Base-by-base conservation (phyloP, 441 rosid species). In the Omphalea diandra region DNA sequence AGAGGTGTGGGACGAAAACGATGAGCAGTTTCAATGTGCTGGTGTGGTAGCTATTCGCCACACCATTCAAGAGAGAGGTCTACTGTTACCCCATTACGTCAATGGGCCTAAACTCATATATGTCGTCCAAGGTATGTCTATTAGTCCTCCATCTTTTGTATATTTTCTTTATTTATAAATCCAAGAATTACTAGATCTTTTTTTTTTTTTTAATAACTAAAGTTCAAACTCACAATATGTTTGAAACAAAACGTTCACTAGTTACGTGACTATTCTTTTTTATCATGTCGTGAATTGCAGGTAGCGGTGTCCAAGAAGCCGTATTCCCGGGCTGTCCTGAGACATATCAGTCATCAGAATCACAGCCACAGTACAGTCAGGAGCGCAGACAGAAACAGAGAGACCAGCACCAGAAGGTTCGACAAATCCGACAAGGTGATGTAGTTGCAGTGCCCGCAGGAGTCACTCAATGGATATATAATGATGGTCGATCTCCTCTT, bases 381-480 rank as follows among this genome's bases (percentile, higher is more conserved):
- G 70, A 58, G 29, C 22, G 55, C 38, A 72, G 84, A 12, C 75
- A 77, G 20, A 75, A 69, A 36, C 69, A 73, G 73, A 78, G 77
- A 60, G 98, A 90, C 70, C 79, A 75, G 76, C 91, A 90, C 81
- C 94, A 90, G 79, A 89, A 87, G 85, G 65, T 86, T 58, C 80
- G 80, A 46, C 80, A 77, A 46, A 71, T 88, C 76, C 75, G 87
- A 7, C 69, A 67, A 24, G 98, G 96, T 1, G 91, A 93, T 20
- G 27, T 87, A 27, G 4, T 89, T 1, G 91, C 80, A 27, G 11
- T 79, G 36, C 89, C 91, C 0, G 65, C 83, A 0, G 96, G 98
- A 41, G 84, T 83, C 0, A 80, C 88, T 55, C 83, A 87, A 14
- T 93, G 96, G 96, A 31, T 69, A 72, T 89, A 87, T 82, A 91